These are phyloP conservation scores for Steccherinum ochraceum DNA, from an alignment of 768 basidiomycete species.

Conservation along the genomic window DNA sequence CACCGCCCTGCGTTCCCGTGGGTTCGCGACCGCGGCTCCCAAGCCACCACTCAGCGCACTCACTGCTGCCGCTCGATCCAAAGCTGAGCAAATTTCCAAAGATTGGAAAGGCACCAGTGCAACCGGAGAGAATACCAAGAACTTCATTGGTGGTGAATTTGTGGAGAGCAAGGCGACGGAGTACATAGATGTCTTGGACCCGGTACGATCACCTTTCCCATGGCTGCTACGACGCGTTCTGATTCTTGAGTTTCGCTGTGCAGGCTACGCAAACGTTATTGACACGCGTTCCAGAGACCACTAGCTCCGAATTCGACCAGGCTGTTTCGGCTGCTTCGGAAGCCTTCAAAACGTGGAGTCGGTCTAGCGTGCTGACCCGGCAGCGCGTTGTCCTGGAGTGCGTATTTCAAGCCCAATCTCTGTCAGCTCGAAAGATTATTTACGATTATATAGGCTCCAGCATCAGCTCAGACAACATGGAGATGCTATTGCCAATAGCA, in stretches of 20 bases:
- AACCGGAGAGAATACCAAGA: conserved; percentile 83
- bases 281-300: conserved; percentile 87
- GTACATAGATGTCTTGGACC: conserved; percentile 88
- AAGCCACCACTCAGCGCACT: conserved; percentile 36
- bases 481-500: conserved; percentile 81
- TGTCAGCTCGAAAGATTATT: not conserved
- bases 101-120: conserved; percentile 87
- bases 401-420: conserved; percentile 26
- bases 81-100: conserved; percentile 63
- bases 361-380: conserved; percentile 75
- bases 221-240: too few relatives aligned
- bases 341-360: conserved; percentile 88
- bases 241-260: conserved; percentile 3
- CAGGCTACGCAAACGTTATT: conserved; percentile 90
- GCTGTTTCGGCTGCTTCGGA: conserved; percentile 79
- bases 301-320: conserved; percentile 68
- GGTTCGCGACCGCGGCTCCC: conserved; percentile 19
- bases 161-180: conserved; percentile 69
- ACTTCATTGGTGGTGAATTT: conserved; percentile 88
- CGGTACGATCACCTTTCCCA: too few relatives aligned
- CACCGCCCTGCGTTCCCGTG: conserved; percentile 11
- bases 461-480: conserved; percentile 78
- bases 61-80: conserved; percentile 46
- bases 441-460: conserved; percentile 66
- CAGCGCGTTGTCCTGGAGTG: conserved; percentile 89